phyloP scores from a whole-genome alignment of 1,284 basidiomycete species.

The Mycosarcoma mackinlayi region DNA sequence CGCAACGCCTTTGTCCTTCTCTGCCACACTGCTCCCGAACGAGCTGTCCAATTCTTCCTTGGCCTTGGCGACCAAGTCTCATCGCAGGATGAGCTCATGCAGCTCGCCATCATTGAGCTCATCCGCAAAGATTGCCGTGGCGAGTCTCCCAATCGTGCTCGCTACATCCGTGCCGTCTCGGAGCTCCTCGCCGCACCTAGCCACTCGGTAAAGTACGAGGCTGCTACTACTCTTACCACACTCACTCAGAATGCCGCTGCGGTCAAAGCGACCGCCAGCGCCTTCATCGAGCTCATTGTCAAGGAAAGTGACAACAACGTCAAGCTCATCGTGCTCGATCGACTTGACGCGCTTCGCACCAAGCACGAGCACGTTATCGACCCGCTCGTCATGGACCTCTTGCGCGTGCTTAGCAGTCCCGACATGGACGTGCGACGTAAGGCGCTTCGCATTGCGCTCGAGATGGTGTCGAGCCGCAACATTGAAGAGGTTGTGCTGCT shows the following conservation, averaged over 20 bases:
- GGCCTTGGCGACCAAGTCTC: constrained; percentile 86
- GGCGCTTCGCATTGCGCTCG: constrained; percentile 87
- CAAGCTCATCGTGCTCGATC: constrained; percentile 96
- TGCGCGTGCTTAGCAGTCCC: constrained; percentile 88
- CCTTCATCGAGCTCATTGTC: constrained; percentile 87
- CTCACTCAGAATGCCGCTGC: constrained; percentile 96
- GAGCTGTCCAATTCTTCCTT: constrained; percentile 90
- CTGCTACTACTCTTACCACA: constrained; percentile 92
- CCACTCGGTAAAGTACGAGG: constrained; percentile 97
- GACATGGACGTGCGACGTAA: constrained; percentile 98
- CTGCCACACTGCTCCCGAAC: constrained; percentile 85
- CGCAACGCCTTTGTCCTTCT: constrained; percentile 97
- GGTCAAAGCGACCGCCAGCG: constrained; percentile 91
- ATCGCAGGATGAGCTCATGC: constrained; percentile 89
- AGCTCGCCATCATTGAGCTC: constrained; percentile 95
- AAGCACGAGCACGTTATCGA: constrained; percentile 94
- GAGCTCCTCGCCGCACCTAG: constrained; percentile 91
- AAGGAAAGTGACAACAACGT: constrained; percentile 99
- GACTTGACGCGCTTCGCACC: constrained; percentile 83
- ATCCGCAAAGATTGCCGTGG: constrained; percentile 89
- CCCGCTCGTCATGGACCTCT: constrained; percentile 92
- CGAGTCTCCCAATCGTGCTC: constrained; percentile 74
- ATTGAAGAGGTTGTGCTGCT: constrained; percentile 97
- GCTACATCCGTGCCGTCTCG: constrained; percentile 93
- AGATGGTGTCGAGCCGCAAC: constrained; percentile 93